Evolutionary conservation across 2,329 filamentous ascomycete genomes (phyloP), one percentile per base, ranked within the genome.

Genomic region (Exophiala sp.): DNA sequence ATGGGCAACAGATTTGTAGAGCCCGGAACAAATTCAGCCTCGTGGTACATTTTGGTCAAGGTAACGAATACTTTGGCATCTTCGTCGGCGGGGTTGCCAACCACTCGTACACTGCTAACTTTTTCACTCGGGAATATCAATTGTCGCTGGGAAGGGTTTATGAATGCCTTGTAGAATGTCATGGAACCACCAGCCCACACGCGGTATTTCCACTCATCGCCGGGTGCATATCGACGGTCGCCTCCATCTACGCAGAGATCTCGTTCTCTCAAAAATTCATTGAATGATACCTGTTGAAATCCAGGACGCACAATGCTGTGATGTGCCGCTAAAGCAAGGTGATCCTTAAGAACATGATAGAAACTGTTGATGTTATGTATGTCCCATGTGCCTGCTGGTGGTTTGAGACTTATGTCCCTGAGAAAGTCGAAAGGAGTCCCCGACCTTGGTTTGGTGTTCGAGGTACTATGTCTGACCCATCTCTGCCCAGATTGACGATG

Each of bases 141-240:
- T 32, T 60, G 39, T 16, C 70, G 65, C 10, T 52, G 63, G 21
- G 42, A 57, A 9, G 57, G 55, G 46, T 66, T 58, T 14, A 61
- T 57, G 32, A 68, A 55, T 14, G 71, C 69, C 4, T 29, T 40
- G 12, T 43, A 32, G 62, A 88, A 88, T 1, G 66, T 67, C 7
- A 96, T 71, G 38, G 79, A 78, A 0, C 92, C 94, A 32, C 91
- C 91, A 11, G 89, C 89, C 94, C 94, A 99, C 75, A 99, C 83
- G 14, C 94, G 84, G 18, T 88, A 81, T 47, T 78, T 78, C 68
- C 88, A 96, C 1, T 85, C 84, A 3, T 68, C 67, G 1, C 87
- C 89, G 0, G 92, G 92, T 20, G 78, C 85, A 66, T 96, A 90
- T 49, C 86, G 77, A 18, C 52, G 44, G 68, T 97, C 92, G 1